Evolutionary conservation across 2,329 filamentous ascomycete genomes (phyloP), one percentile per base, ranked within the genome.

Genomic region (Fonsecaea nubica): DNA sequence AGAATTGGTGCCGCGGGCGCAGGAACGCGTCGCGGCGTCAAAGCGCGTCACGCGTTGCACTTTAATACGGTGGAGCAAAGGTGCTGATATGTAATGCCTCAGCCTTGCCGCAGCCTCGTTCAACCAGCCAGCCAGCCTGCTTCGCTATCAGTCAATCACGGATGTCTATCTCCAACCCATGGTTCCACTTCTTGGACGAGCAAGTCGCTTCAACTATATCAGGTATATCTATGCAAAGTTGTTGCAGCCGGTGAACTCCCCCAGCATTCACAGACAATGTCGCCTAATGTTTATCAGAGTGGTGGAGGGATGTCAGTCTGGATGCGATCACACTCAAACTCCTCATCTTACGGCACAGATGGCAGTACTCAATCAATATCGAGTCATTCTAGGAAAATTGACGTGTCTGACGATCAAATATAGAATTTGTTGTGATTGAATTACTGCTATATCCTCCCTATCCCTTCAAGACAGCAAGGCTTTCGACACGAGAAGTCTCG

Each of bases 11-110:
- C 45, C 45, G 8, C 45, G 25, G 25, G 25, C 25, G 25, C 25
- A 25, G 45, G 21, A 12, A 50, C 45, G 38, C 38, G n/a, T 52
- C 18, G n/a, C 8, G n/a, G 25, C 33, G 30, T 55, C 33, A 36
- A 55, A 35, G 52, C 52, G 33, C 52, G 52, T 36, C 12, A 7
- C 52, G 52, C 52, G 52, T 55, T 35, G 52, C 52, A 55, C 52
- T 55, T 55, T 55, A 55, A 15, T 33, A 55, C 52, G 52, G 52
- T 1, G 52, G 52, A 55, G 52, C 52, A 55, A 55, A 50, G n/a
- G 18, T 25, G 25, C 25, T 25, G 10, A 40, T 13, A 10, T 40
- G 4, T 1, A 13, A 13, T 40, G 1, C 1, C 10, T 13, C 36
- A 40, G 36, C 36, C 36, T 40, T 40, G 36, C 13, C 36, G 10